A percentile compares a stretch with the other conserved stretches of the same genome.
phyloP scores from a whole-genome alignment of 78 protist species.

The Capsaspora owczarzaki region DNA sequence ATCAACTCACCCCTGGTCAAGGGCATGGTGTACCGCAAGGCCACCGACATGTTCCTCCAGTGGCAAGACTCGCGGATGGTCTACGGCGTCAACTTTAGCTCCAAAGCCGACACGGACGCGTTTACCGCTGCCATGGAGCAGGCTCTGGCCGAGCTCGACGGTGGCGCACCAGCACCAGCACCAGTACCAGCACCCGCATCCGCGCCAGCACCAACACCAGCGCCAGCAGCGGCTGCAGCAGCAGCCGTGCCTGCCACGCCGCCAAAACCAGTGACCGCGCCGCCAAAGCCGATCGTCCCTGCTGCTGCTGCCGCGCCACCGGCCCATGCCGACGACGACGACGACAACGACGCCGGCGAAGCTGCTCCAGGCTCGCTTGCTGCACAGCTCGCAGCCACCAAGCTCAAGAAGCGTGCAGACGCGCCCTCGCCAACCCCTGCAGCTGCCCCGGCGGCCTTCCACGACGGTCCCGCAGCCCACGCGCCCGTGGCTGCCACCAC shows the following conservation, averaged over 20 bases:
- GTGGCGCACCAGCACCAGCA: neutral
- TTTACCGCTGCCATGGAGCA: neutral
- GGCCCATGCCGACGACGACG: no score
- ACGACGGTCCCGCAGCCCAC: no score
- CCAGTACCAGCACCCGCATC: neutral
- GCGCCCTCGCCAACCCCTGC: no score
- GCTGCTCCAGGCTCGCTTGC: neutral
- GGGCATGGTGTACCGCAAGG: neutral
- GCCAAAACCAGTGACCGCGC: neutral
- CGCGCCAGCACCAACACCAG: neutral
- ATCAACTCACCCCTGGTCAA: neutral
- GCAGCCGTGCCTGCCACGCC: neutral
- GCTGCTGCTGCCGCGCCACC: no score
- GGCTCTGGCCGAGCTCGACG: neutral
- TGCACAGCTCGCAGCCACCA: neutral
- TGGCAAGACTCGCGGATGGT: conserved; percentile 4
- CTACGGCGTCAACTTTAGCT: neutral
- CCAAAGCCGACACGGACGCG: neutral
- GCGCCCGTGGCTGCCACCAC: no score
- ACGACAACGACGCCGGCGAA: neutral
- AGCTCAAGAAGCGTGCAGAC: neutral
- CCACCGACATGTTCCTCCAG: neutral
- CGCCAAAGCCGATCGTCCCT: no score
- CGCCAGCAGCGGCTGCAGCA: neutral
- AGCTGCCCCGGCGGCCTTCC: no score